Evolutionary conservation across 108 stramenopile species (phyloP), one percentile per base, ranked within the genome.

Genomic region (Thalassiosira profunda): DNA sequence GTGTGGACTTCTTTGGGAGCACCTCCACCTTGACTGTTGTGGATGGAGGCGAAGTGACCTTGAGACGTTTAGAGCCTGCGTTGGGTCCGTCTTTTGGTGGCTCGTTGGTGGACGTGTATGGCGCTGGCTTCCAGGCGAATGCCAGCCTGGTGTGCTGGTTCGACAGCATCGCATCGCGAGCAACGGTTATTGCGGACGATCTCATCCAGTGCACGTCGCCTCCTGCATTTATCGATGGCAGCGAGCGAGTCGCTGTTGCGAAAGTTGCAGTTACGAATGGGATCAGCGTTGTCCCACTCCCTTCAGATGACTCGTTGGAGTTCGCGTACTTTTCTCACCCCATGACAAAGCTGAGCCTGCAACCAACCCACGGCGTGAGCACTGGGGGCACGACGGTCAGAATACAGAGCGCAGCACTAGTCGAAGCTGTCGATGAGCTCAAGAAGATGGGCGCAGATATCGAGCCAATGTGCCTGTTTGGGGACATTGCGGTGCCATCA

Each of bases 261-360:
- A 25, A 18, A 17, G 11, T 54, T 26, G 10, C 15, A 33, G 53
- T 54, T 5, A 54, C 53, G 7, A 26, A 54, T 9, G 53, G 25
- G 12, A 5, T 5, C 53, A 23, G 33, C 8, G 7, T 11, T 26
- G 11, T 31, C 6, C 10, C 10, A 23, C 15, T 26, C 7, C 17
- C 15, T 9, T 18, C 23, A n/a, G n/a, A 54, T 17, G 33, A 5
- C 8, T 5, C 10, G 5, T 54, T 28, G 6, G 5, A 23, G 11
- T 54, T 28, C 25, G 33, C 25, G 53, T 54, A n/a, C n/a, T n/a
- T 54, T 54, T 33, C 53, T 54, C 53, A 17, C 53, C 29, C 14
- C 53, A 10, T n/a, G 6, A 25, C 25, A 7, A 26, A 17, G 8
- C 25, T 54, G 14, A 26, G 15, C 5, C 29, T 26, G 11, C 6